Percentiles rank a stretch among this genome's conserved stretches.
Conservation (phyloP, 2,329 filamentous ascomycete genomes). For the Trichophyton schoenleinii region DNA sequence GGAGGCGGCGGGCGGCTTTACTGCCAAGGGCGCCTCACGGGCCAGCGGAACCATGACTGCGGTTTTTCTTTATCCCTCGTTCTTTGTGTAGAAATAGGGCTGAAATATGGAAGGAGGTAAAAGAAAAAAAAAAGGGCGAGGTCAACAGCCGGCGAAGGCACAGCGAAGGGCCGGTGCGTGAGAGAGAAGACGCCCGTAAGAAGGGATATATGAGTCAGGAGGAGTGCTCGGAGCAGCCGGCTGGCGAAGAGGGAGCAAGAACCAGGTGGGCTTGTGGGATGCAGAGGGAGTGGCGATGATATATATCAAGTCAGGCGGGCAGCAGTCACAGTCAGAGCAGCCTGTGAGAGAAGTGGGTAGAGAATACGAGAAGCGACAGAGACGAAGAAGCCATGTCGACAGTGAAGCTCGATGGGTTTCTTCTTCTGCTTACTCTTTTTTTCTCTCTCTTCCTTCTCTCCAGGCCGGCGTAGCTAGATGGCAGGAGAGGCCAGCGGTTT, state of each 20-base stretch:
- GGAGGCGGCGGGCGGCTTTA: constrained; percentile 7
- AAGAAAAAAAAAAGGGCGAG: neutral
- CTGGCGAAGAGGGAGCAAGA: no score
- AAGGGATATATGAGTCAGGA: neutral
- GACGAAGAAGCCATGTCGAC: constrained; percentile 1
- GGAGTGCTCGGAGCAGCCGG: neutral
- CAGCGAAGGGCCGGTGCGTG: neutral
- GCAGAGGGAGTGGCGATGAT: no score
- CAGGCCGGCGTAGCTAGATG: neutral
- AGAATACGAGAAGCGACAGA: neutral
- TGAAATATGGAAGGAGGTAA: neutral
- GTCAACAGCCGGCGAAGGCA: neutral
- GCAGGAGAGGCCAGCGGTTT: neutral
- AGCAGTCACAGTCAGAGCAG: neutral
- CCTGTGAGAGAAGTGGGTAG: neutral
- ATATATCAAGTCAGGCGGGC: neutral
- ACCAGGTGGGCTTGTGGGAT: no score
- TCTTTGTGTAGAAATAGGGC: neutral
- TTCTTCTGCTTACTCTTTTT: neutral
- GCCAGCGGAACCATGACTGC: neutral
- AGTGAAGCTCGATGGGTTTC: neutral
- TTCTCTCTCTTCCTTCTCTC: neutral
- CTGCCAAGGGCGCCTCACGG: constrained; percentile 5
- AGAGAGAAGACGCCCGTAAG: no score
- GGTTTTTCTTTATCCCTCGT: no score